A percentile compares a stretch with the other conserved stretches of the same genome.
Conservation (phyloP, 2,329 filamentous ascomycete species). For the Volutella citrinella region DNA sequence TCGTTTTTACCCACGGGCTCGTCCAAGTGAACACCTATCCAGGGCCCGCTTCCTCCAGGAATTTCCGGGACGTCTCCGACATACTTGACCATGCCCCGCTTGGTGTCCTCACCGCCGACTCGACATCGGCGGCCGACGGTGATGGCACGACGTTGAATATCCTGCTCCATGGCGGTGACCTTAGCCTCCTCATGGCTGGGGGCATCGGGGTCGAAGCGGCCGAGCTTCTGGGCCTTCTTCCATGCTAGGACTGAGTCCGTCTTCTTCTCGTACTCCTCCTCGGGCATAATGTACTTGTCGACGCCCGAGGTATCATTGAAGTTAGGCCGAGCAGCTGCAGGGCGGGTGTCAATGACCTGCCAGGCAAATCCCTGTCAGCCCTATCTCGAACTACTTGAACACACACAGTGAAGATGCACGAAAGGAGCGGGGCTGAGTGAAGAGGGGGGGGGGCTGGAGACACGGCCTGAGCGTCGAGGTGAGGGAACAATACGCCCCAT, state of each 20-base stretch:
- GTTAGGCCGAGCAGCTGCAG: slow-evolving; percentile 71
- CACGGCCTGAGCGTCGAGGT: slow-evolving; percentile 9
- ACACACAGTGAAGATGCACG: slow-evolving; percentile 11
- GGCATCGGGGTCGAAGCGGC: slow-evolving; percentile 87
- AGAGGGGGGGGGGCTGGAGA: slow-evolving; percentile 8
- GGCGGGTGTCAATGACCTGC: slow-evolving; percentile 78
- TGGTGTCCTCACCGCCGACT: slow-evolving; percentile 63
- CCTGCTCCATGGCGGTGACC: slow-evolving; percentile 63
- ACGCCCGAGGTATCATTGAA: slow-evolving; percentile 78
- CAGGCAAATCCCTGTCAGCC: slow-evolving; percentile 27
- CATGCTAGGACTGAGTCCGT: slow-evolving; percentile 87
- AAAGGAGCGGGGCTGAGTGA: slow-evolving; percentile 12
- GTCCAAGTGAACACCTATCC: slow-evolving; percentile 74
- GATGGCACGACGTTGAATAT: slow-evolving; percentile 69
- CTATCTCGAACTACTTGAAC: slow-evolving; percentile 20
- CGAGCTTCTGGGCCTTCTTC: slow-evolving; percentile 95
- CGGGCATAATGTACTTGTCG: slow-evolving; percentile 87
- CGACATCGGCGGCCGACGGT: slow-evolving; percentile 61
- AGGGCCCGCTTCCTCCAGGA: slow-evolving; percentile 59
- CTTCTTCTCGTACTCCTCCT: slow-evolving; percentile 79
- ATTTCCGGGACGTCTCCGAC: slow-evolving; percentile 75
- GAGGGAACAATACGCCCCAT: too few species aligned
- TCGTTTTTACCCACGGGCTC: slow-evolving; percentile 83
- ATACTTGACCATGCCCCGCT: slow-evolving; percentile 68
- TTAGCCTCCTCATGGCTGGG: slow-evolving; percentile 71